Evolutionary conservation across 805 yeast species (phyloP).

Genomic region (Wickerhamomyces tratensis): DNA sequence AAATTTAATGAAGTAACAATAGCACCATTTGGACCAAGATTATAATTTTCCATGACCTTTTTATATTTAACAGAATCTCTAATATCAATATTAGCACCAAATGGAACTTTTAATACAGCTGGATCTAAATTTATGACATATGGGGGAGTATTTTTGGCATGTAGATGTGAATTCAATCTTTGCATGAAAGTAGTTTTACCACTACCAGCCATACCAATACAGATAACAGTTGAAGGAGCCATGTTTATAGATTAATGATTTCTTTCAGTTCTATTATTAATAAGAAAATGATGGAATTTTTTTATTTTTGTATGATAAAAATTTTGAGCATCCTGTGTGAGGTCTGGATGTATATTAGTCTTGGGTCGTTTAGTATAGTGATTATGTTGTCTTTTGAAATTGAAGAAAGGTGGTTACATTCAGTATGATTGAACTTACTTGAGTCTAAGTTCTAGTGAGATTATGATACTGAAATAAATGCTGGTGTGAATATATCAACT

Average conservation of each 20-base stretch:
- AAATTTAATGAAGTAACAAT: constrained; percentile 90
- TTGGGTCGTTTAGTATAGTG: no score
- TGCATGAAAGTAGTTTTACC: constrained; percentile 99
- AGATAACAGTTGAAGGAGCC: constrained; percentile 34
- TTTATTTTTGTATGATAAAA: no score
- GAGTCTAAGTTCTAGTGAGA: no score
- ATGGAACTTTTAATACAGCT: constrained; percentile 91
- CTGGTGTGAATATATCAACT: no score
- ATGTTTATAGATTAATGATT: constrained; percentile 8
- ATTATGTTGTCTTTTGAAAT: no score
- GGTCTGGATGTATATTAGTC: no score
- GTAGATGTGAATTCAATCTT: constrained; percentile 82
- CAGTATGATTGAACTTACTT: no score
- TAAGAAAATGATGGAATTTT: no score
- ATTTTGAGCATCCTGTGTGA: no score
- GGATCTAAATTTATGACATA: constrained; percentile 94
- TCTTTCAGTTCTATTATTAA: no score
- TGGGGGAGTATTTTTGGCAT: constrained; percentile 62
- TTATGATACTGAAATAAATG: no score
- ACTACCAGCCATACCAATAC: constrained; percentile 65
- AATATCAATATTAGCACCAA: constrained; percentile 89
- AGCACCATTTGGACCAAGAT: constrained; percentile 97
- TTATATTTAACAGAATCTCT: constrained; percentile 93
- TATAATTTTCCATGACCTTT: constrained; percentile 93
- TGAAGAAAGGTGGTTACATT: no score